Conservation (phyloP, 2,329 filamentous ascomycete species). For the Thyridium curvatum region DNA sequence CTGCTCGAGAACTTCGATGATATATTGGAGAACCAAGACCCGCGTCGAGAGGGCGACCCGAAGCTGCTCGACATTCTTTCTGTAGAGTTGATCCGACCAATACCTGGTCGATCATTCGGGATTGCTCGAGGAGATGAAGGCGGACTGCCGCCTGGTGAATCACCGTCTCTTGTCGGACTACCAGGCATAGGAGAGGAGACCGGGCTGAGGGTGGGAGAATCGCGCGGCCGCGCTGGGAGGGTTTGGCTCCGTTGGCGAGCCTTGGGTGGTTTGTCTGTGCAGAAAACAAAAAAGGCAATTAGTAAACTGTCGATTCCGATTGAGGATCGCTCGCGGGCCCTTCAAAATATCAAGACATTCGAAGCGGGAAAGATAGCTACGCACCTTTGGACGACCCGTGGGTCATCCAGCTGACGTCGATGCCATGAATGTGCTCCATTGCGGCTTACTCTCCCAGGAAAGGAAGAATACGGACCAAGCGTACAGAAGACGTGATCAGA, state of each 20-base stretch:
- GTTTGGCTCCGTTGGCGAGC: conserved; percentile 18
- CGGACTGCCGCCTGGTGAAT: background rate
- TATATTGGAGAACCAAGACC: conserved; percentile 90
- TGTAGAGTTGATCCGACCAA: conserved; percentile 22
- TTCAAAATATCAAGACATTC: too few relatives aligned
- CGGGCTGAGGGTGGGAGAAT: too few relatives aligned
- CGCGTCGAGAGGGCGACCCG: conserved; percentile 46
- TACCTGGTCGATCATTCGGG: conserved; percentile 18
- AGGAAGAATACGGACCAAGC: background rate
- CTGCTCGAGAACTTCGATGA: conserved; percentile 74
- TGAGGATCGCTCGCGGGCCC: too few relatives aligned
- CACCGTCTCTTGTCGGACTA: background rate
- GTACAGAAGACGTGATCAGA: too few relatives aligned
- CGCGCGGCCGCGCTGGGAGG: conserved; percentile 10
- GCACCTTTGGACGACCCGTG: conserved; percentile 78
- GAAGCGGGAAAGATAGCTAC: conserved; percentile 16
- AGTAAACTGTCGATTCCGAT: too few relatives aligned
- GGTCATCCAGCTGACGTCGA: conserved; percentile 86
- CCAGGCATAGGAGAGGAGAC: too few relatives aligned
- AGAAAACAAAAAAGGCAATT: background rate
- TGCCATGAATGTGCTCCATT: conserved; percentile 76
- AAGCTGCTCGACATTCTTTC: conserved; percentile 22
- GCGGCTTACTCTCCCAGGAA: conserved; percentile 12
- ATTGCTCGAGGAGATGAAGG: conserved; percentile 16
- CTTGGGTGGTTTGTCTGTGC: conserved; percentile 17